phyloP scores from a whole-genome alignment of 306 rosid species.

The Ormosia semicastrata region DNA sequence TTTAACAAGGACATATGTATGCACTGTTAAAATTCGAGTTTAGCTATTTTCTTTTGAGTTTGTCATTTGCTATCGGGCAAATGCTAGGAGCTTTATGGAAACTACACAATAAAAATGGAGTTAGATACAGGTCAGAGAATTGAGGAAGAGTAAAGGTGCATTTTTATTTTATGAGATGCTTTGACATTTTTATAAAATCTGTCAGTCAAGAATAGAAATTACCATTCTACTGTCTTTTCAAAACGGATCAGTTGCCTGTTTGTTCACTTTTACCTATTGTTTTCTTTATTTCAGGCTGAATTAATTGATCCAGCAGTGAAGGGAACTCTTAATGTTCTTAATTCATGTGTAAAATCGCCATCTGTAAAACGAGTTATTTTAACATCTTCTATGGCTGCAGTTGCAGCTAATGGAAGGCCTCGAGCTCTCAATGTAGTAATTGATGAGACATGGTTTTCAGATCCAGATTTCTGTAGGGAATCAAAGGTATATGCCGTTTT shows the following conservation, averaged over 20 bases:
- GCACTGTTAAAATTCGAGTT: background rate
- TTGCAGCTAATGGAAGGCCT: conserved; percentile 20
- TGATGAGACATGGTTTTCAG: conserved; percentile 47
- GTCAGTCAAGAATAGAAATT: background rate
- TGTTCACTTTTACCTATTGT: background rate
- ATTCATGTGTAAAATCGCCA: conserved; percentile 41
- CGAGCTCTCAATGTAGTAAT: conserved; percentile 25
- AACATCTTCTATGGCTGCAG: conserved; percentile 38
- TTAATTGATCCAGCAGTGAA: conserved; percentile 46
- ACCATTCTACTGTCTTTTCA: background rate
- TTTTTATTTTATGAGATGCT: background rate
- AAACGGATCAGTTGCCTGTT: background rate
- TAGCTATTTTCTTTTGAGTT: no score
- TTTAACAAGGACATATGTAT: background rate
- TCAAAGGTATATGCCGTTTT: conserved; percentile 24
- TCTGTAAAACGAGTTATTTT: conserved; percentile 40
- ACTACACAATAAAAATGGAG: background rate
- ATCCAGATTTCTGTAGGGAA: conserved; percentile 32
- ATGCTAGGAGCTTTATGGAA: background rate
- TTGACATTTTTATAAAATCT: background rate
- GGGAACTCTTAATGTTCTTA: conserved; percentile 51
- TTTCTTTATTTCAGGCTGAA: conserved; percentile 33
- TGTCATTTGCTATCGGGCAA: background rate
- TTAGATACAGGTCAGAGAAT: background rate
- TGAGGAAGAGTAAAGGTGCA: background rate